phyloP scores from a whole-genome alignment of 164 flowering plant species.

The Tetracentron sinense region DNA sequence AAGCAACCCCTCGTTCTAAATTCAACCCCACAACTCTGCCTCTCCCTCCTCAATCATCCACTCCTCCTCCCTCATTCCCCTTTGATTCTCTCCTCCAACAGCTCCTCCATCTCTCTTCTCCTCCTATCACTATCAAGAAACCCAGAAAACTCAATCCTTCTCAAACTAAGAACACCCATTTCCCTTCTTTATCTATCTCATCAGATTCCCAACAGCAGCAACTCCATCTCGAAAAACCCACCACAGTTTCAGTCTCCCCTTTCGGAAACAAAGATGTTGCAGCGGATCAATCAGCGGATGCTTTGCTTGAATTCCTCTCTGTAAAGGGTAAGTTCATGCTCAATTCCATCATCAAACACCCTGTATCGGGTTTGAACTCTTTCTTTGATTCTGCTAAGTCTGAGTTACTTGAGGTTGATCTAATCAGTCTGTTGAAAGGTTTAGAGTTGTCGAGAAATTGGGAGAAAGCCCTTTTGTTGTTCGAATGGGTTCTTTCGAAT shows the following conservation, averaged over 20 bases:
- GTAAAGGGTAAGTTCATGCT: conserved; percentile 46
- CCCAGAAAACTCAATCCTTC: conserved; percentile 8
- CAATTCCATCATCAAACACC: conserved; percentile 40
- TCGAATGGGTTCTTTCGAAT: conserved; percentile 59
- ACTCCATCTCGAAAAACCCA: conserved; percentile 24
- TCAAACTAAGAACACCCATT: conserved; percentile 17
- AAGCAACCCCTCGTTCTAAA: conserved; percentile 26
- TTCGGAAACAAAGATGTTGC: conserved; percentile 14
- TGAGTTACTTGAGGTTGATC: conserved; percentile 55
- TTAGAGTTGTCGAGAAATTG: conserved; percentile 56
- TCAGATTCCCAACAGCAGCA: conserved; percentile 9
- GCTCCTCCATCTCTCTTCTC: conserved; percentile 52
- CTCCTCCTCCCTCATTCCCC: conserved; percentile 49
- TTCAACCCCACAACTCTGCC: conserved; percentile 52
- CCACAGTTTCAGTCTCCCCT: conserved; percentile 17
- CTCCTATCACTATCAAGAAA: conserved; percentile 18
- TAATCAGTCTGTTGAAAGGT: conserved; percentile 62
- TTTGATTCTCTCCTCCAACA: conserved; percentile 70
- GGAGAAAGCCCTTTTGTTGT: conserved; percentile 61
- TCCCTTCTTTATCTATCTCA: conserved; percentile 25
- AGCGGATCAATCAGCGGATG: conserved; percentile 10
- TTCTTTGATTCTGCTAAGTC: conserved; percentile 44
- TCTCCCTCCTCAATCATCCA: conserved; percentile 37
- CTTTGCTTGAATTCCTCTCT: conserved; percentile 48
- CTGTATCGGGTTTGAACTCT: conserved; percentile 32